phyloP scores from a whole-genome alignment of 2,329 filamentous ascomycete species.

The Boeremia lycopersici region DNA sequence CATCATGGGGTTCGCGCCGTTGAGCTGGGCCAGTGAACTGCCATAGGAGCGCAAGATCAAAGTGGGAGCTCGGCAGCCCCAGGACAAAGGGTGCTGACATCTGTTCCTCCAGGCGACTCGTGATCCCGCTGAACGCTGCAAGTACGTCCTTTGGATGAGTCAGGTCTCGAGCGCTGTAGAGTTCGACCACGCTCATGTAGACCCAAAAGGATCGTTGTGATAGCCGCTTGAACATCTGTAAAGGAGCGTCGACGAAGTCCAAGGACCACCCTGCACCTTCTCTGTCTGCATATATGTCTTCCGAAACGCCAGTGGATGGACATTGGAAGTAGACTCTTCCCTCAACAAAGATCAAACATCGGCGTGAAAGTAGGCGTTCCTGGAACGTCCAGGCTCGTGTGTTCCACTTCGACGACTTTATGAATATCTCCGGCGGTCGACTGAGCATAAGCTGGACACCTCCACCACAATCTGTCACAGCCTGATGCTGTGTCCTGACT shows the following conservation, averaged over 20 bases:
- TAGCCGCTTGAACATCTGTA: background rate
- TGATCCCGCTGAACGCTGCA: background rate
- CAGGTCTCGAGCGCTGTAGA: background rate
- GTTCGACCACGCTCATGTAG: background rate
- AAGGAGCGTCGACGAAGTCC: conserved; percentile 1
- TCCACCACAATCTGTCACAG: background rate
- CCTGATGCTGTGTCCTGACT: background rate
- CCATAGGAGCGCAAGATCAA: background rate
- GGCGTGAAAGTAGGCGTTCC: conserved; percentile 15
- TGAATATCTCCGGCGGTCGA: background rate
- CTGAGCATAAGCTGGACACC: background rate
- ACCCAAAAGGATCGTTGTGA: background rate
- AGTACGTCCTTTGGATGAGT: background rate
- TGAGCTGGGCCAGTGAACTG: background rate
- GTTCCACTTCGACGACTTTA: conserved; percentile 9
- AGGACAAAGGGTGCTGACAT: background rate
- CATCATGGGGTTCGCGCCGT: no score
- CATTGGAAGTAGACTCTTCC: conserved; percentile 18
- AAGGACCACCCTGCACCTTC: conserved; percentile 7
- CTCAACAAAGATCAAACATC: conserved; percentile 12
- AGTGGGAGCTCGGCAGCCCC: background rate
- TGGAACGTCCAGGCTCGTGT: conserved; percentile 24
- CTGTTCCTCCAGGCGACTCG: background rate
- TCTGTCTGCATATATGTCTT: conserved; percentile 6
- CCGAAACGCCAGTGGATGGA: conserved; percentile 9